Evolutionary conservation across 2,329 filamentous ascomycete genomes (phyloP).

Genomic region (Penicillium glabrum): DNA sequence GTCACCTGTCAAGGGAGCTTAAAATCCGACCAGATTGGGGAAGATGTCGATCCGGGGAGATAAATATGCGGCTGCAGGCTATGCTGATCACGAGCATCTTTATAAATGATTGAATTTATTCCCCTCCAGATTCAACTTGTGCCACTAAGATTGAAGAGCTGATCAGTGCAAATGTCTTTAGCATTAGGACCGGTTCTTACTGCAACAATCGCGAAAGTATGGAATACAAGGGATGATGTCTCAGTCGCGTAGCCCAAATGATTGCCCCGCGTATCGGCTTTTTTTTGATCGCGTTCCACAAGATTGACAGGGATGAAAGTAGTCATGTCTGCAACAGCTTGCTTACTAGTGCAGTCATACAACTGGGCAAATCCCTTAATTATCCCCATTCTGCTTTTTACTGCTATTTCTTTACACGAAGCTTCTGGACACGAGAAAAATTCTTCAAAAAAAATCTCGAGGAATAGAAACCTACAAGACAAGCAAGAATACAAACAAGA

Average conservation of each 20-base stretch:
- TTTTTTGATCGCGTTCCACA: too few species aligned
- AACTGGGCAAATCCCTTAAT: too few species aligned
- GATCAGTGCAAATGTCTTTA: conserved; percentile 4
- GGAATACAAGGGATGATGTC: conserved; percentile 16
- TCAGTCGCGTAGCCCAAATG: conserved; percentile 12
- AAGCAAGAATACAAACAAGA: too few species aligned
- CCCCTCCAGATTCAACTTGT: too few species aligned
- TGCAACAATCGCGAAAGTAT: conserved; percentile 12
- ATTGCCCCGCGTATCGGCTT: background rate
- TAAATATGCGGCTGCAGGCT: background rate
- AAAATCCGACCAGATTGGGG: background rate
- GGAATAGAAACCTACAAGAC: too few species aligned
- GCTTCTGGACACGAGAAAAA: too few species aligned
- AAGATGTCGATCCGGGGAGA: background rate
- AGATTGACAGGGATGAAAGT: too few species aligned
- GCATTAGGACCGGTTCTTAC: conserved; percentile 4
- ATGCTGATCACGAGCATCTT: background rate
- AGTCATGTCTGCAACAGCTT: too few species aligned
- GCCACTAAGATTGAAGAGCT: background rate
- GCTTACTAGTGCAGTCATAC: too few species aligned
- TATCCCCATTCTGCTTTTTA: too few species aligned
- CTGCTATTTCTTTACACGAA: too few species aligned
- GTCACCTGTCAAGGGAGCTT: background rate
- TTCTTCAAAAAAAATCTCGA: too few species aligned
- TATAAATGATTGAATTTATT: background rate